Percentiles rank a stretch among this genome's conserved stretches.
Evolutionary conservation across 495 filamentous ascomycete genomes (phyloP).

Genomic region (Neurospora sp.): DNA sequence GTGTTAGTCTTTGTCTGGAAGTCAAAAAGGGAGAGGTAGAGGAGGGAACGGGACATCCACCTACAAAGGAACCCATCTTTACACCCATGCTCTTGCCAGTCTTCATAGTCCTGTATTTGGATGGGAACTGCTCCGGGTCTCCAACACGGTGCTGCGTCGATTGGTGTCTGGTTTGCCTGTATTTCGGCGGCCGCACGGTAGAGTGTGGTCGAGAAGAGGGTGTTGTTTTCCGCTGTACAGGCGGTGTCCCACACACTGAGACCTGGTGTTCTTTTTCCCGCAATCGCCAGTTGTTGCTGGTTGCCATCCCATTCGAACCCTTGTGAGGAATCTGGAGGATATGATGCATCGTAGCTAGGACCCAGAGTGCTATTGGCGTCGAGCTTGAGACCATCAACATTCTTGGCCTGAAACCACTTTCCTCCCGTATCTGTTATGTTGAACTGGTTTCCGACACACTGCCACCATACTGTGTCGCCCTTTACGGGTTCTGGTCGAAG

Average conservation of each 20-base stretch:
- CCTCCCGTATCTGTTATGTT: slow-evolving; percentile 18
- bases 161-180: slow-evolving; percentile 5
- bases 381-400: background rate
- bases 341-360: slow-evolving; percentile 19
- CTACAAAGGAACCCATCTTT: slow-evolving; percentile 31
- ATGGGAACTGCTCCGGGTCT: slow-evolving; percentile 23
- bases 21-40: background rate
- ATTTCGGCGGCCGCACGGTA: slow-evolving; percentile 14
- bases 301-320: slow-evolving; percentile 5
- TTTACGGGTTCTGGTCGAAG: slow-evolving; percentile 10
- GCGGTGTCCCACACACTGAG: slow-evolving; percentile 20
- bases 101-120: slow-evolving; percentile 22
- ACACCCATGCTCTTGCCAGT: slow-evolving; percentile 29
- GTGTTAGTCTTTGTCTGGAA: slow-evolving; percentile 6
- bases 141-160: slow-evolving; percentile 26
- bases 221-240: slow-evolving; percentile 23
- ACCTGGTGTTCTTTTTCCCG: no score
- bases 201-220: slow-evolving; percentile 22
- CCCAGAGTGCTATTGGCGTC: slow-evolving; percentile 5
- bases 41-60: background rate
- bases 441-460: slow-evolving; percentile 30
- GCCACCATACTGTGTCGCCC: slow-evolving; percentile 17
- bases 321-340: slow-evolving; percentile 14
- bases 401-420: slow-evolving; percentile 29
- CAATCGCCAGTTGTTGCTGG: slow-evolving; percentile 5